Percentiles rank a stretch among this genome's conserved stretches.
These are phyloP conservation scores for Pichia rugopelliculosa DNA, from an alignment of 805 yeast species.

Conservation along the genomic window DNA sequence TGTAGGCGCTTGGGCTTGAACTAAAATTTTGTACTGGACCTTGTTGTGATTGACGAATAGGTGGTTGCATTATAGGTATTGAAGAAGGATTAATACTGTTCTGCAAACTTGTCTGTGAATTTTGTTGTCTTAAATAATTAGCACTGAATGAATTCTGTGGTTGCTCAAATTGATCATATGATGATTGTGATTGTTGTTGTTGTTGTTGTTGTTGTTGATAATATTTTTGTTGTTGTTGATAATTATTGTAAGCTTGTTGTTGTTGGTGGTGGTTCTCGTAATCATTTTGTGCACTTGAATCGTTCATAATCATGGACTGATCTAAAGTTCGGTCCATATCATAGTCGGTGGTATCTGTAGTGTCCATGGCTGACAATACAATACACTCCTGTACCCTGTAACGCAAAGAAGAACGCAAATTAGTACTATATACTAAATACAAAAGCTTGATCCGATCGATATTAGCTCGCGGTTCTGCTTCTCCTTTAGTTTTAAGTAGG, in stretches of 20 bases:
- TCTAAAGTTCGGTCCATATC: background rate
- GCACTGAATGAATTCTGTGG: slow-evolving; percentile 13
- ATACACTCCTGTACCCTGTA: too few species aligned
- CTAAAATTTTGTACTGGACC: slow-evolving; percentile 8
- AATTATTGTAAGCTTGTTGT: slow-evolving; percentile 14
- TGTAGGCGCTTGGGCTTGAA: slow-evolving; percentile 21
- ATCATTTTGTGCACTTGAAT: background rate
- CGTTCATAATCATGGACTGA: background rate
- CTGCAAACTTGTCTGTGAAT: slow-evolving; percentile 18
- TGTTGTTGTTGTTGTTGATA: slow-evolving; percentile 29
- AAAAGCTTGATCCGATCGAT: too few species aligned
- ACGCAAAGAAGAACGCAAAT: too few species aligned
- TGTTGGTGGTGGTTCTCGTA: slow-evolving; percentile 15
- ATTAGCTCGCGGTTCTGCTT: too few species aligned
- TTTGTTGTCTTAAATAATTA: slow-evolving; percentile 18
- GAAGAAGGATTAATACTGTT: background rate
- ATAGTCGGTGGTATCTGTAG: background rate
- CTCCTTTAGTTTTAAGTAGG: too few species aligned
- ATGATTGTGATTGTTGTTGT: slow-evolving; percentile 15
- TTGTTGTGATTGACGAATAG: slow-evolving; percentile 8
- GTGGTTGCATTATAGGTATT: slow-evolving; percentile 1
- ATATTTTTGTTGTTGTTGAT: slow-evolving; percentile 19
- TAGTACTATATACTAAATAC: too few species aligned
- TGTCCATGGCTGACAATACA: background rate
- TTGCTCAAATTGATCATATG: slow-evolving; percentile 11